Evolutionary conservation across 2,329 filamentous ascomycete genomes (phyloP).

Genomic region (Penicillium hordei): DNA sequence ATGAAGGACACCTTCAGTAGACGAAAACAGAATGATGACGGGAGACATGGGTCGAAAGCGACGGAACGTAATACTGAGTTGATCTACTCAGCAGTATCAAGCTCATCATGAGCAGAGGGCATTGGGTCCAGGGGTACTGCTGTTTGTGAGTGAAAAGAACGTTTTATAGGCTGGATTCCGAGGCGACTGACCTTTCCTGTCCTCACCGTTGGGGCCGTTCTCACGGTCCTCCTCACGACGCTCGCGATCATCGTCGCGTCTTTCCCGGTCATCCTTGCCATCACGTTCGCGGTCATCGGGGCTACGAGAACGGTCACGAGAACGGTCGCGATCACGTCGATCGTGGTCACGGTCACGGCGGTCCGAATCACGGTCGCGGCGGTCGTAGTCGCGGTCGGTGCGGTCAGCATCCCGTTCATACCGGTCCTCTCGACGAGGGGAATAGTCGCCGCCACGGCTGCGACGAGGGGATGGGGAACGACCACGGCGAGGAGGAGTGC

Average conservation of each 20-base stretch:
- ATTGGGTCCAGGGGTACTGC: constrained; percentile 68
- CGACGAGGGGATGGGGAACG: constrained; percentile 60
- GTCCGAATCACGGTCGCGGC: constrained; percentile 68
- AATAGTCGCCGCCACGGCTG: constrained; percentile 68
- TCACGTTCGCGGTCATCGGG: constrained; percentile 28
- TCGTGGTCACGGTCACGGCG: constrained; percentile 52
- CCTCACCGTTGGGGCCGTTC: constrained; percentile 78
- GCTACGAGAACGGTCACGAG: constrained; percentile 26
- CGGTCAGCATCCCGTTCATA: constrained; percentile 67
- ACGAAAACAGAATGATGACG: neutral
- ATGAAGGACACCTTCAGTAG: neutral
- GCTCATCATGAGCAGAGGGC: constrained; percentile 83
- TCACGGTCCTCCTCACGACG: constrained; percentile 71
- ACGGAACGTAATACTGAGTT: constrained; percentile 18
- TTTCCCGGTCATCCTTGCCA: constrained; percentile 24
- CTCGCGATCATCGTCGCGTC: constrained; percentile 64
- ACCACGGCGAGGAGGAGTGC: constrained; percentile 74
- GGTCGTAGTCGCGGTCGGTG: constrained; percentile 73
- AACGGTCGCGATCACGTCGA: constrained; percentile 42
- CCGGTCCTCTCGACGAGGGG: constrained; percentile 84
- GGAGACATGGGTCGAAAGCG: constrained; percentile 1
- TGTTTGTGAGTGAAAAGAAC: constrained; percentile 3
- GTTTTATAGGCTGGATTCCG: neutral
- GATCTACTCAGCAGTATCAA: constrained; percentile 83
- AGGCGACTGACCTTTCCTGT: constrained; percentile 72